Evolutionary conservation across 2,329 filamentous ascomycete species (phyloP), one percentile per base, ranked within the genome.

Genomic region (Eutypella sp.): DNA sequence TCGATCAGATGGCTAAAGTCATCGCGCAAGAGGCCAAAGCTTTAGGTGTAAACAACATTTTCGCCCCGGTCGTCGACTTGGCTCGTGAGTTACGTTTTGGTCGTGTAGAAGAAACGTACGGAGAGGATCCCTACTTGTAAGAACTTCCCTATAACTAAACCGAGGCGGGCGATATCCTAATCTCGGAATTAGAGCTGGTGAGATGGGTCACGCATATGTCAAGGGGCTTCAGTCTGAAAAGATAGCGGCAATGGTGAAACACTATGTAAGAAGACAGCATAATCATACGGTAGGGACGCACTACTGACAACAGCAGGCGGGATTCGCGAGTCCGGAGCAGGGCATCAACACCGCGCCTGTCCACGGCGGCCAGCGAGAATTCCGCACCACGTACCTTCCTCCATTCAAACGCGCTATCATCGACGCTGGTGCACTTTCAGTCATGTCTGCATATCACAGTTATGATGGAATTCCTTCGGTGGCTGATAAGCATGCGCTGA

Each of bases 371-470:
- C 73, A 76, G 49, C 63, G 75, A 38, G 71, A 76, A 55, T 73
- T 81, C 4, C 69, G 77, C 27, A 78, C 73, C 27, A 80, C 76
- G 3, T 75, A 73, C 49, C 65, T 84, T 4, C 79, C 78, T 2
- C 57, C 79, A 0, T 87, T 86, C 64, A 85, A 85, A 61, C 74
- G 82, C 15, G 76, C 84, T 11, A 88, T 89, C 49, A 78, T 88
- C 27, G 85, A 88, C 56, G 82, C 69, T 9, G 82, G 77, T 10
- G 85, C 82, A 2, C 82, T 74, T 57, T 75, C 77, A 34, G 78
- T 89, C 54, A 90, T 90, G 87, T 81, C 82, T 24, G 79, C 85
- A 0, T 90, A 90, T 58, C 80, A 87, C 57, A 81, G 82, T 44
- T 87, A 89, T 51, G 86, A 90, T 52, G 86, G 85, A 2, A 70